phyloP scores from a whole-genome alignment of 2,329 filamentous ascomycete genomes.

The Chrysoporthe deuterocubensis region DNA sequence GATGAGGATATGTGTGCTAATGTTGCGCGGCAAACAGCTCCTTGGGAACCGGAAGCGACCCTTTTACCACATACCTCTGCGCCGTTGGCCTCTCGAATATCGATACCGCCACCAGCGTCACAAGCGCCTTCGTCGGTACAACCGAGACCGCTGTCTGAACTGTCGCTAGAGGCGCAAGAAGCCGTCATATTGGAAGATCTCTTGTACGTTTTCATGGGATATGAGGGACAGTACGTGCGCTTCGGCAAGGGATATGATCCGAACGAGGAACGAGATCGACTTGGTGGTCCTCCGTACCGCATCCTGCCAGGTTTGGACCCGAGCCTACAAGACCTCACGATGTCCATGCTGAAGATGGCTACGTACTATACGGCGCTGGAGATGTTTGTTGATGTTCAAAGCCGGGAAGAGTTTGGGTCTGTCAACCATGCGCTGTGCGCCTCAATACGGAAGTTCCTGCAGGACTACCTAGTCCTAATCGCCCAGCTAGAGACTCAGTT shows the following conservation, averaged over 20 bases:
- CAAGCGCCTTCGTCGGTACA: conserved; percentile 71
- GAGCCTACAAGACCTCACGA: conserved; percentile 84
- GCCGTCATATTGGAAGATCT: conserved; percentile 86
- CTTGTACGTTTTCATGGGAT: conserved; percentile 96
- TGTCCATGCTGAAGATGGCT: conserved; percentile 90
- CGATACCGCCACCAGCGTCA: conserved; percentile 70
- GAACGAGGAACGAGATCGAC: conserved; percentile 79
- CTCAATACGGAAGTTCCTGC: conserved; percentile 87
- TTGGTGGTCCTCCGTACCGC: conserved; percentile 80
- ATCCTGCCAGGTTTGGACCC: conserved; percentile 86
- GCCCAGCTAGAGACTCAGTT: conserved; percentile 94
- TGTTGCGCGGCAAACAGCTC: conserved; percentile 40
- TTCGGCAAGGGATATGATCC: conserved; percentile 85
- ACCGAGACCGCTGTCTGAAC: conserved; percentile 67
- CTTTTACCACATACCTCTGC: conserved; percentile 69
- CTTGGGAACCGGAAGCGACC: conserved; percentile 81
- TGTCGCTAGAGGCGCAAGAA: conserved; percentile 84
- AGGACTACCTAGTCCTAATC: conserved; percentile 91
- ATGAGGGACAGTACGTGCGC: conserved; percentile 95
- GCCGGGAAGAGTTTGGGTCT: conserved; percentile 86
- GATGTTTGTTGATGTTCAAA: conserved; percentile 92
- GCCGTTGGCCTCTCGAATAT: conserved; percentile 68
- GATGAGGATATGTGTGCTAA: conserved; percentile 32
- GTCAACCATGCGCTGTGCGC: conserved; percentile 97
- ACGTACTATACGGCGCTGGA: conserved; percentile 92